Evolutionary conservation across 139 green algal genomes (phyloP), one percentile per base, ranked within the genome.

Genomic region (Ettlia oleoabundans): DNA sequence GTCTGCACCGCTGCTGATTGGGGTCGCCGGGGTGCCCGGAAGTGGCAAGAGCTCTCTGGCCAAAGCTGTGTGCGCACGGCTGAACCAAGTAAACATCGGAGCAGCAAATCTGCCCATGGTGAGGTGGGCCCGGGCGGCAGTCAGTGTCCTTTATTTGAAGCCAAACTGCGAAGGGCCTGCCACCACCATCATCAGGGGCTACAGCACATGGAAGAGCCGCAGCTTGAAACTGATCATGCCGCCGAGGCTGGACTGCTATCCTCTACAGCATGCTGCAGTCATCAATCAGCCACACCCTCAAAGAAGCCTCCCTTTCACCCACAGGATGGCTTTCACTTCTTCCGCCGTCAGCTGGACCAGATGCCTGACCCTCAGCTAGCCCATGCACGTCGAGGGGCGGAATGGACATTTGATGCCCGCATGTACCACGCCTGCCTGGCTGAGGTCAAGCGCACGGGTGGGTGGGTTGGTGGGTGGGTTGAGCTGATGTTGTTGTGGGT

Each of bases 351-450:
- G 87, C 88, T 99, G 37, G 91, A 98, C 78, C 43, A 71, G 1
- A 92, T 97, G 81, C 84, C 87, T 1, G 88, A 98, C 76, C 92
- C 94, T 7, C 35, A 82, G 71, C 86, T 89, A 64, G 92, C 91
- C 7, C 86, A 92, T 63, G 88, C 90, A 1, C 83, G 93, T 6
- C 79, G 94, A 0, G 94, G 93, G 0, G 93, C 94, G 0, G 91
- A 88, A 55, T 97, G 93, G 92, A 98, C 95, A 0, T 98, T 98
- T 82, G 88, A 98, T 76, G 92, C 88, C 2, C 51, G 40, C 2
- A 84, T 85, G 0, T 98, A 96, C 87, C 89, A 96, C 21, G 79
- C 41, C 24, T 80, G 76, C 37, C 66, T 97, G n/a, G 38, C 61
- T 0, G 40, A 41, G 0, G 67, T 91, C 22, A 86, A 76, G 1